phyloP scores from a whole-genome alignment of 2,329 filamentous ascomycete species.

The Fusarium sp. region DNA sequence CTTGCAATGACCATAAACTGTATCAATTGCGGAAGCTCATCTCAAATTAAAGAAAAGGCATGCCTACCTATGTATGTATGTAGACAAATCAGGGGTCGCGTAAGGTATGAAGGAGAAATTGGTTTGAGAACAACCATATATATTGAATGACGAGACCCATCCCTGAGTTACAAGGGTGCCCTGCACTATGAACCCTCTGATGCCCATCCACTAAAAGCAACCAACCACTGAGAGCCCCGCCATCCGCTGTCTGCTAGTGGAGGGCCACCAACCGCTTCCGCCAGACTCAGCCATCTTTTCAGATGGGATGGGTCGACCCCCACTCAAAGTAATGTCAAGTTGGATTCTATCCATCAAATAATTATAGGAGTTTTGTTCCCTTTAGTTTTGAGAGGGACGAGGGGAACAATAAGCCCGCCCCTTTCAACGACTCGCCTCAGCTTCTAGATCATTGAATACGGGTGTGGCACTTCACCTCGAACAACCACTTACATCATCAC shows the following conservation, averaged over 20 bases:
- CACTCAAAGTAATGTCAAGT: constrained; percentile 25
- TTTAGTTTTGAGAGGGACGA: constrained; percentile 22
- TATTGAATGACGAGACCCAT: background rate
- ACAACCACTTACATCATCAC: constrained; percentile 26
- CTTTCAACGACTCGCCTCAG: constrained; percentile 5
- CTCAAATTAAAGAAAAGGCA: background rate
- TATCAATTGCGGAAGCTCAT: background rate
- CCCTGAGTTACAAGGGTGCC: constrained; percentile 2
- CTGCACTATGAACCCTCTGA: background rate
- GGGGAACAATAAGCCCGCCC: constrained; percentile 13
- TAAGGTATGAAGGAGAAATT: constrained; percentile 35
- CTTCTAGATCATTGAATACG: background rate
- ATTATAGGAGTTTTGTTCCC: constrained; percentile 35
- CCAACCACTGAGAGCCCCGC: constrained; percentile 18
- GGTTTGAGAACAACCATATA: background rate
- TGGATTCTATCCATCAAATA: constrained; percentile 26
- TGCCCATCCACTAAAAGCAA: background rate
- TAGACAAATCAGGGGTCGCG: constrained; percentile 16
- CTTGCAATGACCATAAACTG: background rate
- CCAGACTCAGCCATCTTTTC: constrained; percentile 23
- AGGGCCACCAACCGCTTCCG: constrained; percentile 20
- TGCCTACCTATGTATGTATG: background rate
- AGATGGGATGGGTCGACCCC: constrained; percentile 23
- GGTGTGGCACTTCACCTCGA: constrained; percentile 6
- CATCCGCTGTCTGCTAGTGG: constrained; percentile 25